Evolutionary conservation across 176 grass and related monocot genomes (phyloP).

Genomic region (Triticum monococcum): DNA sequence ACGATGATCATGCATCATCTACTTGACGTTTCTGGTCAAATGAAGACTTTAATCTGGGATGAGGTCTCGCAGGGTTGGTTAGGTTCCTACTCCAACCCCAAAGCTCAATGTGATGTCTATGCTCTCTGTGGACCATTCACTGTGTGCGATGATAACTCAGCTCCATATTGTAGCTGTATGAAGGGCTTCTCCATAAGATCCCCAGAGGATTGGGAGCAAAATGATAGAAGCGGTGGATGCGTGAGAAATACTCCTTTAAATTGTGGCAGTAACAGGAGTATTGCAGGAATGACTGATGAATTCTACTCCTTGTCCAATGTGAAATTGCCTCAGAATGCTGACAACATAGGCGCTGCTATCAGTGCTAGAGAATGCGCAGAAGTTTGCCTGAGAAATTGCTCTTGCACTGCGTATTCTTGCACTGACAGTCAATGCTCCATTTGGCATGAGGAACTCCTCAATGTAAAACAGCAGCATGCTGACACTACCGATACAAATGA

Average conservation of each 20-base stretch:
- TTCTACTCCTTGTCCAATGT: slow-evolving; percentile 36
- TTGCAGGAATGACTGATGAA: slow-evolving; percentile 19
- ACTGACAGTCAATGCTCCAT: slow-evolving; percentile 4
- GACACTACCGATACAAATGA: background rate
- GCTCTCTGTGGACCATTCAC: slow-evolving; percentile 46
- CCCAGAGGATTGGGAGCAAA: slow-evolving; percentile 35
- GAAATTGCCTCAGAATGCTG: slow-evolving; percentile 27
- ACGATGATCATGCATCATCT: slow-evolving; percentile 9
- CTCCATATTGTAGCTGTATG: slow-evolving; percentile 37
- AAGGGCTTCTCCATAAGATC: slow-evolving; percentile 44
- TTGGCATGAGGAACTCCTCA: slow-evolving; percentile 46
- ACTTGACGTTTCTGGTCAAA: slow-evolving; percentile 32
- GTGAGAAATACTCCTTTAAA: slow-evolving; percentile 38
- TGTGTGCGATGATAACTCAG: slow-evolving; percentile 23
- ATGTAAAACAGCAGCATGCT: slow-evolving; percentile 39
- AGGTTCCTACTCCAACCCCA: slow-evolving; percentile 13
- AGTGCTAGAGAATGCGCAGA: slow-evolving; percentile 38
- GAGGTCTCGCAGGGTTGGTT: slow-evolving; percentile 28
- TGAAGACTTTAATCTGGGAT: slow-evolving; percentile 28
- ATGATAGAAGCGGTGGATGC: slow-evolving; percentile 44
- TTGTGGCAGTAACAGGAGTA: slow-evolving; percentile 25
- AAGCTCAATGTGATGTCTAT: slow-evolving; percentile 40
- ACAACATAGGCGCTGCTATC: background rate
- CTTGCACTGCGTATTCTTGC: slow-evolving; percentile 51
- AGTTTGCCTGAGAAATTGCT: slow-evolving; percentile 44